phyloP scores from a whole-genome alignment of 2,329 filamentous ascomycete species.

The Colletotrichum graminicola region DNA sequence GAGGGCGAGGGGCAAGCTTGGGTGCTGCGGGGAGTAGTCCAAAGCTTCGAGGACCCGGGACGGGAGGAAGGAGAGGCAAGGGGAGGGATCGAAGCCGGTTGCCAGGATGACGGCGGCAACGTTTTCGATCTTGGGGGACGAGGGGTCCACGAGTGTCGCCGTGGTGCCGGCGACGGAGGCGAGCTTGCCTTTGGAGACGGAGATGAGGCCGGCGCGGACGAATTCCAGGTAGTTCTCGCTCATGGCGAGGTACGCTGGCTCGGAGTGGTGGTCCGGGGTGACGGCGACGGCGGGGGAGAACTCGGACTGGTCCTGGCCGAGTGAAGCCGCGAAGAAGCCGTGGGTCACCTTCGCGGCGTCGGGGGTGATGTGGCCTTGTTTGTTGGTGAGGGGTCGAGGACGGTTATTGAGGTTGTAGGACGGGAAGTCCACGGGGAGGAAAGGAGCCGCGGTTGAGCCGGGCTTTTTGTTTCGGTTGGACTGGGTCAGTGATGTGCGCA shows the following conservation, averaged over 20 bases:
- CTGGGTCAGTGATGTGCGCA: constrained; percentile 44
- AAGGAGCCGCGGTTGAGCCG: constrained; percentile 64
- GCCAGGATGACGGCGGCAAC: constrained; percentile 78
- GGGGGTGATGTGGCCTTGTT: constrained; percentile 72
- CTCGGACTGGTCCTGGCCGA: constrained; percentile 68
- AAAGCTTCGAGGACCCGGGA: constrained; percentile 66
- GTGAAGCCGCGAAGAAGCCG: constrained; percentile 58
- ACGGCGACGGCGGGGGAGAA: constrained; percentile 57
- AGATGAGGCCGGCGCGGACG: constrained; percentile 74
- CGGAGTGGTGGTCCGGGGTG: constrained; percentile 53
- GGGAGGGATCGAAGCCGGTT: constrained; percentile 78
- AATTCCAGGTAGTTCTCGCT: constrained; percentile 81
- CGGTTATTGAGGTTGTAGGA: constrained; percentile 78
- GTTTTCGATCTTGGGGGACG: constrained; percentile 58
- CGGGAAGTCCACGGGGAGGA: constrained; percentile 79
- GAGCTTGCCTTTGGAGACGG: constrained; percentile 62
- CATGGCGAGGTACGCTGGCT: constrained; percentile 76
- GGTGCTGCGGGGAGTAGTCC: constrained; percentile 66
- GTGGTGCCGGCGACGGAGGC: constrained; percentile 52
- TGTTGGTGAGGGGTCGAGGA: constrained; percentile 69
- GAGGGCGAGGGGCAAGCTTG: constrained; percentile 73
- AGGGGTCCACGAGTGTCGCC: constrained; percentile 51
- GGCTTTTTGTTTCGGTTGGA: constrained; percentile 52
- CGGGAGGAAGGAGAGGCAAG: constrained; percentile 75
- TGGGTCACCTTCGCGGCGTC: constrained; percentile 69